Percentiles rank a stretch among this genome's conserved stretches.
Conservation (phyloP, 768 basidiomycete species). For the Pleurotus citrinopileatus region DNA sequence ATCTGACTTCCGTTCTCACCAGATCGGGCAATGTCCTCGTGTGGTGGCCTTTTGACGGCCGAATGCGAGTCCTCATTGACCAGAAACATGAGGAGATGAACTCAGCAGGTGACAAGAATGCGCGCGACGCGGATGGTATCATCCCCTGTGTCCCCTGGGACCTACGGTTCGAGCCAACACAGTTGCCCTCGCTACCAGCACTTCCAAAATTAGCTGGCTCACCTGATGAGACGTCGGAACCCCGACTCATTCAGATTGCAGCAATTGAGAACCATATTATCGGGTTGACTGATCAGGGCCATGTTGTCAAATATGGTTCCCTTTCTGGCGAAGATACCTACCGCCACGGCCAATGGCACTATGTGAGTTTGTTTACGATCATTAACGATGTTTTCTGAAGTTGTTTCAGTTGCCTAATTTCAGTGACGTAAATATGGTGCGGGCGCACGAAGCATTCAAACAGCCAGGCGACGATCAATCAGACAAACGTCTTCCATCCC, state of each 20-base stretch:
- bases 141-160: slow-evolving; percentile 67
- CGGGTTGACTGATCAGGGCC: slow-evolving; percentile 77
- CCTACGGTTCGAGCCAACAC: slow-evolving; percentile 48
- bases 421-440: slow-evolving; percentile 57
- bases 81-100: slow-evolving; percentile 46
- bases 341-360: slow-evolving; percentile 57
- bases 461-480: slow-evolving; percentile 21
- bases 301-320: slow-evolving; percentile 63
- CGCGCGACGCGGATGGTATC: slow-evolving; percentile 30
- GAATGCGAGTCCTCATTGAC: slow-evolving; percentile 33
- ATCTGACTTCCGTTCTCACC: slow-evolving; percentile 71
- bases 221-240: slow-evolving; percentile 17
- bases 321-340: slow-evolving; percentile 39
- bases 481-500: slow-evolving; percentile 28
- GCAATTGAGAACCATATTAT: slow-evolving; percentile 70
- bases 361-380: slow-evolving; percentile 55
- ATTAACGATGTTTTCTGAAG: not conserved
- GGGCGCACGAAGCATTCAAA: slow-evolving; percentile 41
- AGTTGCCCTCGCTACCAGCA: slow-evolving; percentile 56
- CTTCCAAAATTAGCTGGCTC: slow-evolving; percentile 49
- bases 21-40: slow-evolving; percentile 68
- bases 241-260: slow-evolving; percentile 71
- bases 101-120: slow-evolving; percentile 31
- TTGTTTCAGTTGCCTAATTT: slow-evolving; percentile 64
- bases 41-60: slow-evolving; percentile 65